Evolutionary conservation across 2,329 filamentous ascomycete genomes (phyloP).

Genomic region (Beauveria brongniartii): DNA sequence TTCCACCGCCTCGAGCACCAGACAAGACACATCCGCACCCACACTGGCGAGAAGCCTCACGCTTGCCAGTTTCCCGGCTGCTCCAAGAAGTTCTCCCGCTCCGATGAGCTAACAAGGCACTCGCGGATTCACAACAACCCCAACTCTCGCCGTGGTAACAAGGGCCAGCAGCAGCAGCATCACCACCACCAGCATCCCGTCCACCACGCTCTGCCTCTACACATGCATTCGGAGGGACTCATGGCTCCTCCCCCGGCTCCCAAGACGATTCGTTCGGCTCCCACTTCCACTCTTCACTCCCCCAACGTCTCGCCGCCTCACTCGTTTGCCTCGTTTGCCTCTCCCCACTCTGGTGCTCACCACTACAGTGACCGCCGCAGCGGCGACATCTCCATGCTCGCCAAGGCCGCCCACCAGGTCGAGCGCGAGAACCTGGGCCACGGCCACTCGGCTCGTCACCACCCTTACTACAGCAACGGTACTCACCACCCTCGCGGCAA

Average conservation of each 20-base stretch:
- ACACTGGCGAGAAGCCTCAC: slow-evolving; percentile 97
- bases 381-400: slow-evolving; percentile 51
- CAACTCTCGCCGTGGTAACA: slow-evolving; percentile 89
- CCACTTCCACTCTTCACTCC: slow-evolving; percentile 77
- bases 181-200: slow-evolving; percentile 29
- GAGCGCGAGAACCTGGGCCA: slow-evolving; percentile 48
- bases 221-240: slow-evolving; percentile 52
- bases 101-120: slow-evolving; percentile 92
- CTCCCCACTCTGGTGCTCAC: slow-evolving; percentile 38
- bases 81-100: slow-evolving; percentile 94
- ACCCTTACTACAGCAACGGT: slow-evolving; percentile 45
- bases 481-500: slow-evolving; percentile 48
- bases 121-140: slow-evolving; percentile 99
- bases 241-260: slow-evolving; percentile 70
- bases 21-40: slow-evolving; percentile 82
- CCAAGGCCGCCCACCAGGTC: slow-evolving; percentile 52
- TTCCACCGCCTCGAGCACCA: slow-evolving; percentile 98
- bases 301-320: slow-evolving; percentile 94
- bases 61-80: slow-evolving; percentile 92
- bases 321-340: slow-evolving; percentile 67
- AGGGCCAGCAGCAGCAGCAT: slow-evolving; percentile 44
- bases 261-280: slow-evolving; percentile 80
- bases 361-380: slow-evolving; percentile 36
- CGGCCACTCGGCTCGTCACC: slow-evolving; percentile 39
- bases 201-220: slow-evolving; percentile 31